Percentiles rank a stretch among this genome's conserved stretches.
These are phyloP conservation scores for Elongisporangium prolatum DNA, from an alignment of 352 stramenopile species.

Conservation along the genomic window DNA sequence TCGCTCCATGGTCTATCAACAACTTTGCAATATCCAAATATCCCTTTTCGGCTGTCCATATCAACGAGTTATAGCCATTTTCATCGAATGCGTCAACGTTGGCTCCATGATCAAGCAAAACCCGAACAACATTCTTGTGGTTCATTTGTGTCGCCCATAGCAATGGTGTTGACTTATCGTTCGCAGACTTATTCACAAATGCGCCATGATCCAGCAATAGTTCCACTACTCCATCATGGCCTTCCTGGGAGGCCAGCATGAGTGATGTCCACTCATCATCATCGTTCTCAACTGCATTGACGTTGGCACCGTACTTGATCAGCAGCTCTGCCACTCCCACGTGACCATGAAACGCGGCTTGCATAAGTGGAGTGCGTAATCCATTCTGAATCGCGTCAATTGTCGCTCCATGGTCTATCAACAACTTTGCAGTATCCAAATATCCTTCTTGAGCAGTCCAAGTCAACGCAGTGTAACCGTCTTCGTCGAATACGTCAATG, in stretches of 20 bases:
- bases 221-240: too few species aligned
- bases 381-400: neutral
- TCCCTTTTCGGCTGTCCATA: neutral
- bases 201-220: neutral
- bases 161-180: too few species aligned
- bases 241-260: too few species aligned
- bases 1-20: neutral
- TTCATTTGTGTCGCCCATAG: neutral
- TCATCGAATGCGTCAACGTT: neutral
- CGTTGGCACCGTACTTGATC: too few species aligned
- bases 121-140: neutral
- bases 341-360: neutral
- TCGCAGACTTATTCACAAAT: neutral
- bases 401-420: neutral
- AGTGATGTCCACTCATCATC: too few species aligned
- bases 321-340: too few species aligned
- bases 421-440: neutral
- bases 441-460: neutral
- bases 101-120: neutral
- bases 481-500: neutral
- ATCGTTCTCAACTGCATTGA: too few species aligned
- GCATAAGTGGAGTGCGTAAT: neutral
- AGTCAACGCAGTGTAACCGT: neutral
- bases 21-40: neutral
- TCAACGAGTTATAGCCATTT: neutral